Conservation (phyloP, 257 asterid genomes). For the Nicotiana paniculata region DNA sequence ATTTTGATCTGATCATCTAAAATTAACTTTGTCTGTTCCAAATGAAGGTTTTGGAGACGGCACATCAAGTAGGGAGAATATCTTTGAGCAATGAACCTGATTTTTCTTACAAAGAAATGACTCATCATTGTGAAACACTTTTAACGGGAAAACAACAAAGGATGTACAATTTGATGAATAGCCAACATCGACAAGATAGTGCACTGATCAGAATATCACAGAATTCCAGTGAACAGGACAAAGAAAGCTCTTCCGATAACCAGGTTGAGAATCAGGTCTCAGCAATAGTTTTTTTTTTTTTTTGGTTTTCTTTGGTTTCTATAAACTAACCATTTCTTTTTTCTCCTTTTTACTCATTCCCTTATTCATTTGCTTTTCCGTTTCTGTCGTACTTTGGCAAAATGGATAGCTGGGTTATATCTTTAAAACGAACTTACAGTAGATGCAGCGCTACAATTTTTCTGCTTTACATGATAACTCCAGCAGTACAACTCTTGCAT, state of each 20-base stretch:
- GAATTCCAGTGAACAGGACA: constrained; percentile 30
- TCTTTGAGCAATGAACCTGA: constrained; percentile 60
- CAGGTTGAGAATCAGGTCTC: constrained; percentile 16
- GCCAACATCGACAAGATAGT: constrained; percentile 38
- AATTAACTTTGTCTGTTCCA: not conserved
- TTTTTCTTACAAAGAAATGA: constrained; percentile 71
- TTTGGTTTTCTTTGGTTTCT: not conserved
- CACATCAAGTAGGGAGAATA: constrained; percentile 68
- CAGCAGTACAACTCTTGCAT: not conserved
- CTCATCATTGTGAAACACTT: constrained; percentile 65
- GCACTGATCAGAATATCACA: constrained; percentile 40
- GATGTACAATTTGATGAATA: constrained; percentile 57
- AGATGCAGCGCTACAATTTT: not conserved
- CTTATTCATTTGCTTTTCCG: not conserved
- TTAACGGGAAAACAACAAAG: constrained; percentile 75
- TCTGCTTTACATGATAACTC: not conserved
- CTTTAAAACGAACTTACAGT: not conserved
- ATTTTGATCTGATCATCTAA: not conserved
- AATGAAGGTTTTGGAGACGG: constrained; percentile 69
- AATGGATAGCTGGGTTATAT: not conserved
- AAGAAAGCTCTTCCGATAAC: constrained; percentile 19
- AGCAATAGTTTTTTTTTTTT: constrained; percentile 30
- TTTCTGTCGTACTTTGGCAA: not conserved
- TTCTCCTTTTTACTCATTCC: not conserved
- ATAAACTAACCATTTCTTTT: not conserved